Evolutionary conservation across 495 filamentous ascomycete genomes (phyloP).

Genomic region (Lepraria neglecta): DNA sequence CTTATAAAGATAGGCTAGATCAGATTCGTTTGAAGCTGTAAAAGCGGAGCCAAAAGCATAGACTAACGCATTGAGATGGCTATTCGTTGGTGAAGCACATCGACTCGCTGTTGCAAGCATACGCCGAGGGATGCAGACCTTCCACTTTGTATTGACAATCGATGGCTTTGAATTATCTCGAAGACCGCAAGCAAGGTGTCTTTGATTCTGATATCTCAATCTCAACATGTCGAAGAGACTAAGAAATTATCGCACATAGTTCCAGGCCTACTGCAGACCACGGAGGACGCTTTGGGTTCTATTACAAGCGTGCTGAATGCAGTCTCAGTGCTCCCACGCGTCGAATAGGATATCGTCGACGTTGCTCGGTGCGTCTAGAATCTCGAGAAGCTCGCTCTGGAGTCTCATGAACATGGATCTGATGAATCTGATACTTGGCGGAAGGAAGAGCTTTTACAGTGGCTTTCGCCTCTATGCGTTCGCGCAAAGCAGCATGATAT

Average conservation of each 20-base stretch:
- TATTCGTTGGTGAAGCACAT: slow-evolving; percentile 4
- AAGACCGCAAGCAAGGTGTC: neutral
- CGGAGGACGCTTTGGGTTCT: neutral
- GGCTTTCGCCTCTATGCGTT: neutral
- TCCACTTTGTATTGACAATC: slow-evolving; percentile 8
- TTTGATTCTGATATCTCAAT: neutral
- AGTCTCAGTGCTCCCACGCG: neutral
- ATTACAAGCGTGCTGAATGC: neutral
- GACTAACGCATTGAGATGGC: neutral
- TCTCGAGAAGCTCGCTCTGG: slow-evolving; percentile 2
- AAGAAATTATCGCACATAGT: slow-evolving; percentile 2
- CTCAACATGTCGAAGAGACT: neutral
- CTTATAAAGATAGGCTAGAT: neutral
- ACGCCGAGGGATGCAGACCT: neutral
- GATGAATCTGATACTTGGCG: neutral
- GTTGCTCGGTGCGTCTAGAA: neutral
- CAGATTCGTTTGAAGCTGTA: neutral
- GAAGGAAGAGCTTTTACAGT: neutral
- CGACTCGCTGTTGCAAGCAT: neutral
- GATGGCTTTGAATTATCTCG: neutral
- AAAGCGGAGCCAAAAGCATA: neutral
- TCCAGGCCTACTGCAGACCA: neutral
- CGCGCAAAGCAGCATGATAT: slow-evolving; percentile 3
- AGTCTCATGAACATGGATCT: neutral
- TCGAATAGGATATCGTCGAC: neutral